Evolutionary conservation across 2,329 filamentous ascomycete genomes (phyloP), one percentile per base, ranked within the genome.

Genomic region (Penicillium brasilianum): DNA sequence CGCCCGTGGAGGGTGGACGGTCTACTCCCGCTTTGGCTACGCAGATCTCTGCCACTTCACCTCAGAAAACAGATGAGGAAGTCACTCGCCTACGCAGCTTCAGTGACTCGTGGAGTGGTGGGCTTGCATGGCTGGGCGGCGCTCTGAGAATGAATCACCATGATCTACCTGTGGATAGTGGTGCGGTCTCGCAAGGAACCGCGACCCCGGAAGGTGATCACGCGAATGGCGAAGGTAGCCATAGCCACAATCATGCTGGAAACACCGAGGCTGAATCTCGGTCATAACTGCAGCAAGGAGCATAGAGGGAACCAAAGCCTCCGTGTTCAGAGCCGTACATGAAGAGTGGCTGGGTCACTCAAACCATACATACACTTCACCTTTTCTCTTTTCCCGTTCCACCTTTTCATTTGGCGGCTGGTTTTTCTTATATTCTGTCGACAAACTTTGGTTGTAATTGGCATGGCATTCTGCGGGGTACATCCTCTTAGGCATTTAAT

Each of bases 41-140:
- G 1, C 66, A 62, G 22, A 43, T 63, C 4, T 52, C 66, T n/a
- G 48, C 50, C 25, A 28, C 44, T 6, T 59, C 51, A 7, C 49
- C 51, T 13, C 60, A 55, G 28, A 62, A 60, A 11, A 22, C 62
- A 10, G 55, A 66, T 9, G 63, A 71, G 36, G 66, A 71, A 46
- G 37, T 41, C 7, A 65, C 68, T 20, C 72, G 74, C 16, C 63
- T 76, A 7, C 74, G 76, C 58, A 77, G 75, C 55, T 64, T 78
- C 11, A 78, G 76, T 58, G 76, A 78, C 61, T 77, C 76, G 2
- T 74, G 73, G 74, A 72, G 66, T 28, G 75, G 71, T 48, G 70
- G 74, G 0, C 62, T 77, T 16, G 71, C 74, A 10, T 77, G 76
- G 76, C 62, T 78, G 10, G 74, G 74, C 8, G 73, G 71, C 30